phyloP scores from a whole-genome alignment of 176 grass and related monocot species.

The Oryza meyeriana region DNA sequence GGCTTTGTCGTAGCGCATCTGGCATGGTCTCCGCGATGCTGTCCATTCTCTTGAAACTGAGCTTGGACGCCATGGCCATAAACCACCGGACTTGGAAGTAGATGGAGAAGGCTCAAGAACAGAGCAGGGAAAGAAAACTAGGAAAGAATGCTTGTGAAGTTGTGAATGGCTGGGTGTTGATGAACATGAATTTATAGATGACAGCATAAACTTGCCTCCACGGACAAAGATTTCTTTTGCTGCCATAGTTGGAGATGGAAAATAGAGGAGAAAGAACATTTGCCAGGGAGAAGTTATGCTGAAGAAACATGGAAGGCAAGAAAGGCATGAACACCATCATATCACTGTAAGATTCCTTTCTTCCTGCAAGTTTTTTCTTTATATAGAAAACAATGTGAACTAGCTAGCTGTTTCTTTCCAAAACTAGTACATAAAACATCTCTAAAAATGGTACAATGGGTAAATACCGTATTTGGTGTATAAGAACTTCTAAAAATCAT shows the following conservation, averaged over 20 bases:
- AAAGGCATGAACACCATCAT: conserved; percentile 54
- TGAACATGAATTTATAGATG: conserved; percentile 61
- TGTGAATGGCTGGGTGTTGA: conserved; percentile 33
- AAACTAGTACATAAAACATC: too few relatives aligned
- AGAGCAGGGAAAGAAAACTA: neutral
- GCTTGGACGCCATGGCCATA: conserved; percentile 45
- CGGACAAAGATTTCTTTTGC: conserved; percentile 44
- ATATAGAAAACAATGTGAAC: too few relatives aligned
- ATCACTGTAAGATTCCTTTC: conserved; percentile 34
- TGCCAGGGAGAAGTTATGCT: conserved; percentile 57
- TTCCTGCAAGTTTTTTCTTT: neutral
- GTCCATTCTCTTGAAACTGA: conserved; percentile 79
- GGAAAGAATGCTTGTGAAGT: conserved; percentile 10
- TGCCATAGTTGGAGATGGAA: conserved; percentile 42
- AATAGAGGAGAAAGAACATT: conserved; percentile 66
- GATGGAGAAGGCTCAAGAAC: neutral
- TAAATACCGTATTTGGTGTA: too few relatives aligned
- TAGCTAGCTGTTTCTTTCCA: too few relatives aligned
- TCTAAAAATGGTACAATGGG: too few relatives aligned
- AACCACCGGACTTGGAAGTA: neutral
- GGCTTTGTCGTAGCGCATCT: conserved; percentile 67
- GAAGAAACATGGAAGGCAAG: conserved; percentile 58
- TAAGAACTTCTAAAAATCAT: too few relatives aligned
- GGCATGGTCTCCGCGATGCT: conserved; percentile 91
- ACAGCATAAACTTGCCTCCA: conserved; percentile 29